Evolutionary conservation across 1,139 yeast genomes (phyloP), one percentile per base, ranked within the genome.

Genomic region (Komagataea norvegica): DNA sequence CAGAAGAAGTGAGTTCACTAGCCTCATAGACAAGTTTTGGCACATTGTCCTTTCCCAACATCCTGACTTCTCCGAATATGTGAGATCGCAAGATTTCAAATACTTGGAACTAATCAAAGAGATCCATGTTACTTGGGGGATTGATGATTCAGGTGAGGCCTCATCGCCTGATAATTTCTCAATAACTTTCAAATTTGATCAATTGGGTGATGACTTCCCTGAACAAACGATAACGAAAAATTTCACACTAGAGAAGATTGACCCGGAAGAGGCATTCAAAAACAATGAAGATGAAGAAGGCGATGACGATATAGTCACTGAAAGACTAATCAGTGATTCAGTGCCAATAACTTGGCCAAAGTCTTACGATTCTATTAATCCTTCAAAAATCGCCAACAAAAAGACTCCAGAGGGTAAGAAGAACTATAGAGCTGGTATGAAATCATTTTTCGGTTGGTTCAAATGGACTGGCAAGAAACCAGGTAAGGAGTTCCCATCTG

Each of bases 401-500:
- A 67, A 67, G n/a, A 48, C 68, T 5, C 49, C 62, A 24, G 74
- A 71, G 14, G 80, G 79, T 31, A 80, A 80, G 56, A 77, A 72
- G 49, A 64, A 65, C 34, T 81, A 81, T 54, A 63, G 88, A 42
- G 52, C 67, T 21, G 88, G 88, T 4, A 80, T 80, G 87, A 77
- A 77, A 52, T 76, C 86, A 6, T 74, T 82, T 50, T 81, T 81
- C 57, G 76, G 86, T 4, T 82, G 83, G 77, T 81, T 81, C 52
- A 62, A 65, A 32, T 82, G 91, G 91, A 80, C 89, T 0, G 91
- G 89, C 1, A 57, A 56, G 35, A 79, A 77, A 50, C 81, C 83
- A 1, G 85, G 85, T 1, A 81, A 81, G 53, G 89, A 82, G 52
- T 81, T 75, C 52, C 70, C 88, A 46, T 67, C 70, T 45, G 91